phyloP scores from a whole-genome alignment of 2,329 filamentous ascomycete species.

The Aspergillus spinulosporus region DNA sequence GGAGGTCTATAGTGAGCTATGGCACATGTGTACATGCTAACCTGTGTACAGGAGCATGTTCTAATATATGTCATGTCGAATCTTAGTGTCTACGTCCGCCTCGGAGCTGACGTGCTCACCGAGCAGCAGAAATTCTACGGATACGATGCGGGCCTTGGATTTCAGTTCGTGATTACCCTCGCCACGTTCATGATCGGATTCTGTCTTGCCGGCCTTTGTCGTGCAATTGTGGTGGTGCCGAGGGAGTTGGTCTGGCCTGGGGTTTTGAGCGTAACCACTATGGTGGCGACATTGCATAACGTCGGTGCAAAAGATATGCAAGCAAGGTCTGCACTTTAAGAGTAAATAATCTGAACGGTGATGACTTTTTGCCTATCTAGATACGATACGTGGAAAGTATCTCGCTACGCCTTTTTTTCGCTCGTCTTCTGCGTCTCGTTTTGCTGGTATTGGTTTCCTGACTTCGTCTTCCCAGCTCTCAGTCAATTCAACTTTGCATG shows the following conservation, averaged over 20 bases:
- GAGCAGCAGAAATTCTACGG: conserved; percentile 33
- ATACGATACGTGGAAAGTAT: conserved; percentile 44
- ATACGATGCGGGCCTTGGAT: conserved; percentile 28
- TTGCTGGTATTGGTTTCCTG: conserved; percentile 33
- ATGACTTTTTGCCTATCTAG: too few relatives aligned
- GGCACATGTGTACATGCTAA: not conserved
- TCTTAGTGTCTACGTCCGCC: conserved; percentile 30
- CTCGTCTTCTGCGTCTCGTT: conserved; percentile 24
- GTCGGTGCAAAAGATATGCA: conserved; percentile 53
- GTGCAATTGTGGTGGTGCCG: conserved; percentile 54
- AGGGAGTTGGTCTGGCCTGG: conserved; percentile 64
- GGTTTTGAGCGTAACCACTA: conserved; percentile 56
- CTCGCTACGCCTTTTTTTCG: conserved; percentile 31
- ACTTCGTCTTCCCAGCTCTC: conserved; percentile 33
- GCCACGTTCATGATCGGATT: conserved; percentile 68
- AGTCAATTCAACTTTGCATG: conserved; percentile 32
- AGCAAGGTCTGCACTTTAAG: conserved; percentile 37
- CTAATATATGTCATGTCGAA: conserved; percentile 34
- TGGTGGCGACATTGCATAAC: conserved; percentile 68
- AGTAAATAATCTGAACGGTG: too few relatives aligned
- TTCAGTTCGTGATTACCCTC: conserved; percentile 53
- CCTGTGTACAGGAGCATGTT: conserved; percentile 17
- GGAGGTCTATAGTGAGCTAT: not conserved
- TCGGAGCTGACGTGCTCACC: conserved; percentile 29
- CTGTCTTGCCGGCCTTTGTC: conserved; percentile 58